Percentiles rank a stretch among this genome's conserved stretches.
Conservation (phyloP, 2,329 filamentous ascomycete genomes). For the Thermoascus crustaceus region DNA sequence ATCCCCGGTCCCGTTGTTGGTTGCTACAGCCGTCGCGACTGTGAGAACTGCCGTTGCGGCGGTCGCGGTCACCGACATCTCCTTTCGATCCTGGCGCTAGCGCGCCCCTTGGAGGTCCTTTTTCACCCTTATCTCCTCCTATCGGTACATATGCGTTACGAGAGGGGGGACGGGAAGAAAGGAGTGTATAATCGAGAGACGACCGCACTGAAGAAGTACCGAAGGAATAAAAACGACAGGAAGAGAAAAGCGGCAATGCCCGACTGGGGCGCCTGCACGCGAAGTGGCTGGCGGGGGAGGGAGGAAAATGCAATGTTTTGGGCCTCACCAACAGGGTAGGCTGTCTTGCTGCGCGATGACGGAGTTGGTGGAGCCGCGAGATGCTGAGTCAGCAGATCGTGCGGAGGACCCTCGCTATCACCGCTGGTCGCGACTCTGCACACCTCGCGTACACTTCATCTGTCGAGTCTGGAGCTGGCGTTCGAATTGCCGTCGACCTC, state of each 20-base stretch:
- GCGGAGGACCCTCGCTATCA: no score
- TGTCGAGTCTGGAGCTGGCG: no score
- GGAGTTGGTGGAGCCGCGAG: neutral
- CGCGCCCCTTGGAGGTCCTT: no score
- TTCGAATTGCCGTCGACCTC: no score
- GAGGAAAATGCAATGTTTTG: conserved; percentile 1
- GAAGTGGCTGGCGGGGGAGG: neutral
- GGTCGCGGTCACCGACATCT: conserved; percentile 25
- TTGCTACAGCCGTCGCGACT: conserved; percentile 14
- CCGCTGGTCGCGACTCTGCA: no score
- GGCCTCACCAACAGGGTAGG: neutral
- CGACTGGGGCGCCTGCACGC: neutral
- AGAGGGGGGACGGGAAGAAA: neutral
- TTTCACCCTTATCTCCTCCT: no score
- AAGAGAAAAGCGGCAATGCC: no score
- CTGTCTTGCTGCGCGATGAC: neutral
- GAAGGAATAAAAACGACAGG: no score
- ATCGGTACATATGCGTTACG: conserved; percentile 1
- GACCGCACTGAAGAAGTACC: no score
- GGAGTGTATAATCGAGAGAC: no score
- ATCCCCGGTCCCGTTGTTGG: conserved; percentile 8
- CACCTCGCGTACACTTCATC: no score
- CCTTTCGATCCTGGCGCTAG: neutral
- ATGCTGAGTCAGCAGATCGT: neutral
- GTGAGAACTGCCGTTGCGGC: conserved; percentile 16